phyloP scores from a whole-genome alignment of 2,329 filamentous ascomycete genomes.

The Pseudogymnoascus sp. region DNA sequence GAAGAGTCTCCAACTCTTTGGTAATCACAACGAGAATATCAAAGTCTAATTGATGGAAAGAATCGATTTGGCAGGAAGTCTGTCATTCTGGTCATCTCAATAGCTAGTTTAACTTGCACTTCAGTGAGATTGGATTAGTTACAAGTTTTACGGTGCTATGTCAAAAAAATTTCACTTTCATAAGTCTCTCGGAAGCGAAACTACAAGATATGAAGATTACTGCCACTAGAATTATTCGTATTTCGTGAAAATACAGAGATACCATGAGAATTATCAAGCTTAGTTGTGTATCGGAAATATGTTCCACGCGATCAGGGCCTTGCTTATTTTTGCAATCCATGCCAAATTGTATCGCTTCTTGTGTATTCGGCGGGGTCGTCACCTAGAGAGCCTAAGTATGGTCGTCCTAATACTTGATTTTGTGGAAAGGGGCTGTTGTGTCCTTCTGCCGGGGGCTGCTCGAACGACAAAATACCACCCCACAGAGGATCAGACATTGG shows the following conservation, averaged over 20 bases:
- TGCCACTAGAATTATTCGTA: not conserved
- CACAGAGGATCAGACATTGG: not conserved
- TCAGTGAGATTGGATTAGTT: not conserved
- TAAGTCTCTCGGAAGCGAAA: not conserved
- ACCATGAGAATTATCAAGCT: not conserved
- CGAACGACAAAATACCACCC: not conserved
- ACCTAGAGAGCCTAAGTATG: not conserved
- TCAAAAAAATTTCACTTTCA: not conserved
- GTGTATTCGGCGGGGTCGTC: not conserved
- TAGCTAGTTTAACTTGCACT: not conserved
- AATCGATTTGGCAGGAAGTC: no score
- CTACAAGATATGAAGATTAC: not conserved
- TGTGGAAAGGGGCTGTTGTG: not conserved
- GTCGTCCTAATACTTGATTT: not conserved
- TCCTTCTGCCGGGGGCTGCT: not conserved
- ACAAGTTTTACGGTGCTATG: not conserved
- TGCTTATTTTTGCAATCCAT: not conserved
- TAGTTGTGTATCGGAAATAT: not conserved
- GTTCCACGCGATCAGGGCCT: not conserved
- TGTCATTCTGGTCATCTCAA: no score
- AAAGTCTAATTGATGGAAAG: no score
- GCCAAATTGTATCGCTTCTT: not conserved
- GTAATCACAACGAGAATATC: not conserved
- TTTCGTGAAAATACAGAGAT: not conserved
- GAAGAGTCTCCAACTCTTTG: not conserved